phyloP scores from a whole-genome alignment of 1,139 yeast genomes.

The Suhomyces taliae region DNA sequence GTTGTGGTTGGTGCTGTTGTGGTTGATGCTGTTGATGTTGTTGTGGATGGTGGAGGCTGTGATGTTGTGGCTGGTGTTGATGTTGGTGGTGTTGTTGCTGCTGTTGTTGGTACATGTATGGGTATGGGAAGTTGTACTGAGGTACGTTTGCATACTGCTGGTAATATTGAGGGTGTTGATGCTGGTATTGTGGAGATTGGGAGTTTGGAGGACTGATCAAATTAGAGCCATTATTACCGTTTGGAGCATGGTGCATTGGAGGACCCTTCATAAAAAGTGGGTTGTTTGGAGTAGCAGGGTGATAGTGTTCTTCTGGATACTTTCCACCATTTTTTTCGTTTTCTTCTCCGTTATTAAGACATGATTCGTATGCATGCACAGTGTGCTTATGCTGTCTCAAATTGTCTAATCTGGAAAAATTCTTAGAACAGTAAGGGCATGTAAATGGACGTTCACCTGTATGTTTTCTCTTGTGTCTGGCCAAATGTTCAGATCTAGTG shows the following conservation, averaged over 20 bases:
- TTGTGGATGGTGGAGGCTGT: too few relatives aligned
- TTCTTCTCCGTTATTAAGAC: slow-evolving; percentile 7
- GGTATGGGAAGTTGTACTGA: slow-evolving; percentile 1
- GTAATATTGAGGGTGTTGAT: slow-evolving; percentile 7
- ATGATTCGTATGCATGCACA: slow-evolving; percentile 76
- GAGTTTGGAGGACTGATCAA: slow-evolving; percentile 25
- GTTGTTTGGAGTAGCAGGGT: slow-evolving; percentile 11
- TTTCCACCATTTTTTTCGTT: slow-evolving; percentile 2
- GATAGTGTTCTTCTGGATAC: slow-evolving; percentile 4
- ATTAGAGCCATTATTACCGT: background rate
- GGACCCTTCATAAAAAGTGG: slow-evolving; percentile 5
- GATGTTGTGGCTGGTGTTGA: background rate
- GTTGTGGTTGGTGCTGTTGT: slow-evolving; percentile 3
- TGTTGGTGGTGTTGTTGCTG: background rate
- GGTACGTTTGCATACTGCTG: slow-evolving; percentile 11
- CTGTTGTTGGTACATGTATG: background rate
- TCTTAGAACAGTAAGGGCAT: slow-evolving; percentile 78
- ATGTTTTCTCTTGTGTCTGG: slow-evolving; percentile 89
- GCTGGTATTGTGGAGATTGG: slow-evolving; percentile 16
- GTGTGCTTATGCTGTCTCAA: slow-evolving; percentile 91
- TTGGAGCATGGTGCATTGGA: slow-evolving; percentile 9
- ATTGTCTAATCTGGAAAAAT: slow-evolving; percentile 83
- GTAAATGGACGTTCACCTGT: slow-evolving; percentile 95
- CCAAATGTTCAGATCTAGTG: slow-evolving; percentile 85
- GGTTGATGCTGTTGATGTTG: background rate